Evolutionary conservation across 257 asterid species (phyloP).

Genomic region (Parsonsia alboflavescens): DNA sequence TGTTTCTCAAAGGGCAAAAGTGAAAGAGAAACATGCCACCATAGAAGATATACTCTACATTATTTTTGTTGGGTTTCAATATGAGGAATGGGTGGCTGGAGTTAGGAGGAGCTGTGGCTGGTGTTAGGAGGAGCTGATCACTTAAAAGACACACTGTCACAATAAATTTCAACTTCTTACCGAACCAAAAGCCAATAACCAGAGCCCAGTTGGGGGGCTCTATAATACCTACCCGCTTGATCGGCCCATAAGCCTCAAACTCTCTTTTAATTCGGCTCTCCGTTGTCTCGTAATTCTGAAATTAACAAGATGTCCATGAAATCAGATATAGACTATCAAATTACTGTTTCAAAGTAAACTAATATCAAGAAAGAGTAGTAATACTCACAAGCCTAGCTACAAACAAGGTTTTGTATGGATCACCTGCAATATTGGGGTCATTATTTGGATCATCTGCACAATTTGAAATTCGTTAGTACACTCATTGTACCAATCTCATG

Average conservation of each 20-base stretch:
- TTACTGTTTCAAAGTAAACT: not conserved
- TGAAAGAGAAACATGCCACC: not conserved
- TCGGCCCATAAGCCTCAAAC: conserved; percentile 97
- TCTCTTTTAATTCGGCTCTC: conserved; percentile 96
- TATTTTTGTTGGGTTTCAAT: not conserved
- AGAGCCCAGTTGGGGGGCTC: conserved; percentile 62
- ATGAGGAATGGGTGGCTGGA: not conserved
- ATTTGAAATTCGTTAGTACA: conserved; percentile 3
- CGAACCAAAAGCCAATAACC: conserved; percentile 67
- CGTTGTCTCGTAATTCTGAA: conserved; percentile 87
- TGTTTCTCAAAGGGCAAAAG: not conserved
- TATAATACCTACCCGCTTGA: conserved; percentile 98
- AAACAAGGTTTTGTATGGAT: conserved; percentile 92
- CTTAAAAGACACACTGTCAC: conserved; percentile 16
- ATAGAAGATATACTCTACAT: not conserved
- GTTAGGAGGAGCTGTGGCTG: not conserved
- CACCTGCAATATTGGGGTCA: conserved; percentile 81
- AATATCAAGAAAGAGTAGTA: conserved; percentile 8
- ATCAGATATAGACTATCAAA: not conserved
- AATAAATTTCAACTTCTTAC: conserved; percentile 59
- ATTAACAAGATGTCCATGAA: conserved; percentile 15
- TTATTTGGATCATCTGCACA: conserved; percentile 80
- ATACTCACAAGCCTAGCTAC: conserved; percentile 90
- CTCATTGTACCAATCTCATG: conserved; percentile 14
- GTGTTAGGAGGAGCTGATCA: not conserved